Evolutionary conservation across 2,329 filamentous ascomycete genomes (phyloP), one percentile per base, ranked within the genome.

Genomic region (Lithohypha guttulata): DNA sequence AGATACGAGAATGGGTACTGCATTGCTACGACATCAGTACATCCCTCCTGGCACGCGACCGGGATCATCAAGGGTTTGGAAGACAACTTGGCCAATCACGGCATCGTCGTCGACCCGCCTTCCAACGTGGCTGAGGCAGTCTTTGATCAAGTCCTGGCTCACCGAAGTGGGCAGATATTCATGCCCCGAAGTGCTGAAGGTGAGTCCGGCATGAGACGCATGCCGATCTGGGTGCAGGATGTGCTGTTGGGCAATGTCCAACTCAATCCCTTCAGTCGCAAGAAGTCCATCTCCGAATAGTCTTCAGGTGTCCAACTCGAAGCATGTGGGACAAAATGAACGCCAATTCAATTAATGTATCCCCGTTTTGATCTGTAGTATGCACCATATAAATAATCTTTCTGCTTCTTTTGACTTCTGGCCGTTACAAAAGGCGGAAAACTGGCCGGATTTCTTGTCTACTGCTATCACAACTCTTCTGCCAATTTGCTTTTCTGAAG

Each of bases 111-210:
- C 15, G 46, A 48, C 28, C 42, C 43, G n/a, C 45, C 49, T 5
- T 37, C 32, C 17, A 77, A 71, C 2, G 76, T 84, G 9, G 77
- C 78, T 0, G 73, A 81, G 50, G 69, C 63, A 5, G 66, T 83
- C 36, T 74, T 79, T 1, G 59, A 65, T 43, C 70, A 79, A 53
- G 49, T 51, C 19, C 42, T 51, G n/a, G 42, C 47, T 10, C 39
- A 37, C 8, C 30, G 47, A 9, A 45, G 45, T 25, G 49, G 49
- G 7, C 43, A 42, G 36, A 45, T 51, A n/a, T 50, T 45, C 41
- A 30, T 51, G 38, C 49, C 49, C 8, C 39, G 40, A 14, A 40
- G 31, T 13, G 47, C 37, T 19, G 40, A 42, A 26, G 9, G 9
- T n/a, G 38, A 32, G 1, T 20, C 45, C 4, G 17, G 27, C 2